Conservation (phyloP, 148 eudicot species). For the Diospyros kaki region DNA sequence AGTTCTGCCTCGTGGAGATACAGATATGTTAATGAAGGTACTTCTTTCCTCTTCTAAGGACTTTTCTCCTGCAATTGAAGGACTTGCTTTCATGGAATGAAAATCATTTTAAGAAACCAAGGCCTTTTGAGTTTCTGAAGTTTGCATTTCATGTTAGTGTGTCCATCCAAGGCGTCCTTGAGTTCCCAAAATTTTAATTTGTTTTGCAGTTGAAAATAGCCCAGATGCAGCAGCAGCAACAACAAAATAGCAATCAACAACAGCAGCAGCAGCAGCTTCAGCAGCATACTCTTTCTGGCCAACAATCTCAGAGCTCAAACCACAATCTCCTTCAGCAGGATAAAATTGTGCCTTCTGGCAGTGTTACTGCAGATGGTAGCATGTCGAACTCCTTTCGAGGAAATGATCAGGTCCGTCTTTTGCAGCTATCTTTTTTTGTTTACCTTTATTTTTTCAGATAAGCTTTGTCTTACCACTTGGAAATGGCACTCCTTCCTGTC, state of each 20-base stretch:
- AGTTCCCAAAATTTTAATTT: too few relatives aligned
- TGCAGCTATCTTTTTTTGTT: neutral
- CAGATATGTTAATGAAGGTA: conserved; percentile 57
- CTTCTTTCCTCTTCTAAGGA: neutral
- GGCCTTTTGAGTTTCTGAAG: neutral
- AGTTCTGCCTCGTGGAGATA: conserved; percentile 59
- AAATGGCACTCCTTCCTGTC: neutral
- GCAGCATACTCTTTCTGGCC: conserved; percentile 54
- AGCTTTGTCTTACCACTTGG: neutral
- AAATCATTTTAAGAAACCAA: neutral
- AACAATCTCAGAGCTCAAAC: conserved; percentile 47
- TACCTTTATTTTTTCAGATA: neutral
- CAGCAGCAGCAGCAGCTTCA: conserved; percentile 26
- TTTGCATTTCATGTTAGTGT: neutral
- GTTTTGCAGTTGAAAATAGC: conserved; percentile 52
- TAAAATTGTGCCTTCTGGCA: conserved; percentile 44
- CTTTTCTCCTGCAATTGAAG: neutral
- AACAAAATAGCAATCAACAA: conserved; percentile 33
- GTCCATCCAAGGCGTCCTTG: too few relatives aligned
- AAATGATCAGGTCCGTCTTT: conserved; percentile 56
- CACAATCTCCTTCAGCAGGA: conserved; percentile 50
- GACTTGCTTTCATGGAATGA: conserved; percentile 1
- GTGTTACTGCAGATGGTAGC: conserved; percentile 53
- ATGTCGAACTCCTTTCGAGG: conserved; percentile 58
- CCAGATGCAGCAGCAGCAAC: conserved; percentile 43